Evolutionary conservation across 495 filamentous ascomycete species (phyloP).

Genomic region (Penicillium macrosclerotiorum): DNA sequence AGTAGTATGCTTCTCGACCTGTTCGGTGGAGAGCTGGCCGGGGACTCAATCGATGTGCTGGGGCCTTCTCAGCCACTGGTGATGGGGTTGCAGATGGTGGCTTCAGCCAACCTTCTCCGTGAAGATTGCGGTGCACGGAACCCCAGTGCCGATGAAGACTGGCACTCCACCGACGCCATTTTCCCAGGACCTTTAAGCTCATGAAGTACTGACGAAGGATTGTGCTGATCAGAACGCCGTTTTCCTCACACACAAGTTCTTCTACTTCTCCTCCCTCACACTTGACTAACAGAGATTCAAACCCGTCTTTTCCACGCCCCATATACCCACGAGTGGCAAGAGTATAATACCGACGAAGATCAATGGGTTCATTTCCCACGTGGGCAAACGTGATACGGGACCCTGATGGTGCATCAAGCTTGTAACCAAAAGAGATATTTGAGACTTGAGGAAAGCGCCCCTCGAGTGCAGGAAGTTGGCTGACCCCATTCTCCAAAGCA

Average conservation of each 20-base stretch:
- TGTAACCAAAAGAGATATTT: slow-evolving; percentile 70
- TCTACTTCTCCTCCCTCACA: slow-evolving; percentile 70
- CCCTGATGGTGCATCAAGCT: slow-evolving; percentile 56
- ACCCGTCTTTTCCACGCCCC: slow-evolving; percentile 85
- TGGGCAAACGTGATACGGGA: slow-evolving; percentile 61
- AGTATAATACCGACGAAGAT: slow-evolving; percentile 59
- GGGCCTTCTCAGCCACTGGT: slow-evolving; percentile 29
- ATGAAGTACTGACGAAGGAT: slow-evolving; percentile 89
- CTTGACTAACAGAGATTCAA: slow-evolving; percentile 64
- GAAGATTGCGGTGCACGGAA: slow-evolving; percentile 54
- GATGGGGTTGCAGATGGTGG: slow-evolving; percentile 28
- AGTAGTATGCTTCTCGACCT: slow-evolving; percentile 33
- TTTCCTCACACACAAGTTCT: slow-evolving; percentile 79
- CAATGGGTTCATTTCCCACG: slow-evolving; percentile 57
- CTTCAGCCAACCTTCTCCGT: slow-evolving; percentile 39
- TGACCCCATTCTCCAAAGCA: slow-evolving; percentile 80
- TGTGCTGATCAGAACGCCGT: slow-evolving; percentile 77
- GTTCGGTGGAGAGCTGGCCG: slow-evolving; percentile 29
- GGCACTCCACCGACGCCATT: slow-evolving; percentile 66
- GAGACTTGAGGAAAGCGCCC: slow-evolving; percentile 75
- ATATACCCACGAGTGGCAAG: slow-evolving; percentile 82
- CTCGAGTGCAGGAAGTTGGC: slow-evolving; percentile 77
- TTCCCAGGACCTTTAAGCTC: slow-evolving; percentile 71
- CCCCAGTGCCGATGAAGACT: slow-evolving; percentile 61
- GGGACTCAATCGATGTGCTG: slow-evolving; percentile 4